These are phyloP conservation scores for Myxozyma lipomycoides DNA, from an alignment of 805 yeast genomes.

Conservation along the genomic window DNA sequence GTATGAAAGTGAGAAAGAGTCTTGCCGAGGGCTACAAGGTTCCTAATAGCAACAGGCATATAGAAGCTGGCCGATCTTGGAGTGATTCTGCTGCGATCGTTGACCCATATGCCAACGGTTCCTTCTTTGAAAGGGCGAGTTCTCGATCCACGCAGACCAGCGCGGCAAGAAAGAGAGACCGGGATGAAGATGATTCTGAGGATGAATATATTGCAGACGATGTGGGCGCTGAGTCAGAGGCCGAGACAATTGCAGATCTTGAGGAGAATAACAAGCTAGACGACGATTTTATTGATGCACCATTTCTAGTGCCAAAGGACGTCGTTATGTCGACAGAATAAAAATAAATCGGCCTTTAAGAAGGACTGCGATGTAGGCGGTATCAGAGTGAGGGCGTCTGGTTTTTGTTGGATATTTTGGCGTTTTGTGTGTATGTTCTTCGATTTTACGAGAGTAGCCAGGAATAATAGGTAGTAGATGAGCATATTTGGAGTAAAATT, in stretches of 20 bases:
- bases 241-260: constrained; percentile 4
- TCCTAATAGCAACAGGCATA: not conserved
- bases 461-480: too few species aligned
- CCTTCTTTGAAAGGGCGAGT: not conserved
- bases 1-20: constrained; percentile 26
- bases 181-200: not conserved
- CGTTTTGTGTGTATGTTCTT: too few species aligned
- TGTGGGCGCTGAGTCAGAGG: not conserved
- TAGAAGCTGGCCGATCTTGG: not conserved
- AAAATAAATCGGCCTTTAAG: too few species aligned
- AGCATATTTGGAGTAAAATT: too few species aligned
- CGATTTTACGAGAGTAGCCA: too few species aligned
- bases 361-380: too few species aligned
- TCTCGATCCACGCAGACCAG: not conserved
- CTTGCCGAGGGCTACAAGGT: constrained; percentile 24
- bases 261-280: constrained; percentile 1
- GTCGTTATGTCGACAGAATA: constrained; percentile 1
- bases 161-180: constrained; percentile 7
- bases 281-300: constrained; percentile 22
- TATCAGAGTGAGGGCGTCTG: too few species aligned
- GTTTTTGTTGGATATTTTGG: too few species aligned
- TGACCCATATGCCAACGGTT: not conserved
- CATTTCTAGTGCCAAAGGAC: constrained; percentile 20
- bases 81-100: not conserved
- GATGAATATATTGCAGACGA: not conserved